These are phyloP conservation scores for Hippophae tibetana DNA, from an alignment of 306 rosid genomes.

Conservation along the genomic window DNA sequence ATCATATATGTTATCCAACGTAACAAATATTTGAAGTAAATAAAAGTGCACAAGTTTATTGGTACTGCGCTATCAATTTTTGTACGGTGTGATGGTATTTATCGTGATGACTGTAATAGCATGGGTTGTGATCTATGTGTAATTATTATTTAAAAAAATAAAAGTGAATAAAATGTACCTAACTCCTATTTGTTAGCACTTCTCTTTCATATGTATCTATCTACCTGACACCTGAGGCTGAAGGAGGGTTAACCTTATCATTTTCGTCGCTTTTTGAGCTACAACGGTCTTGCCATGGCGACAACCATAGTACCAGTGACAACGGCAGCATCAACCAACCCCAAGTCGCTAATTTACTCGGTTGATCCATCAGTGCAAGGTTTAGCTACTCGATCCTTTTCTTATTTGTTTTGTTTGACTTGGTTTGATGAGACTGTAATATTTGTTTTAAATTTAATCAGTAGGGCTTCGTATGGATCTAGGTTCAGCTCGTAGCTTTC, in stretches of 20 bases:
- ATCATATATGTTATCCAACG: too few relatives aligned
- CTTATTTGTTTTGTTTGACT: neutral
- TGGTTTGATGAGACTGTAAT: neutral
- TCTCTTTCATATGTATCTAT: too few relatives aligned
- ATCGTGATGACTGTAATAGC: too few relatives aligned
- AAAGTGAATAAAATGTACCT: too few relatives aligned
- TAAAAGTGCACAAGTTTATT: too few relatives aligned
- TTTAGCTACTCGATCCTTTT: neutral
- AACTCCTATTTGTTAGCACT: too few relatives aligned
- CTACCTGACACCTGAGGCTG: too few relatives aligned
- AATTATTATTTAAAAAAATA: too few relatives aligned
- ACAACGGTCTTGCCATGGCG: slow-evolving; percentile 6
- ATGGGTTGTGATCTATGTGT: too few relatives aligned
- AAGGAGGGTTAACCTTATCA: neutral
- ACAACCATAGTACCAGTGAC: neutral
- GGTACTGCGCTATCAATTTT: too few relatives aligned
- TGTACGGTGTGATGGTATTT: too few relatives aligned
- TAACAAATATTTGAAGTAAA: too few relatives aligned
- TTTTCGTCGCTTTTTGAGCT: neutral
- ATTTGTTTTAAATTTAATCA: neutral
- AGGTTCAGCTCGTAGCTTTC: slow-evolving; percentile 17
- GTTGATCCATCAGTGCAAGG: slow-evolving; percentile 17
- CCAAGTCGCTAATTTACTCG: slow-evolving; percentile 1
- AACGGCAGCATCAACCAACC: slow-evolving; percentile 1
- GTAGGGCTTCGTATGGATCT: slow-evolving; percentile 20